phyloP scores from a whole-genome alignment of 1,139 yeast species.

The Yamadazyma triangularis region DNA sequence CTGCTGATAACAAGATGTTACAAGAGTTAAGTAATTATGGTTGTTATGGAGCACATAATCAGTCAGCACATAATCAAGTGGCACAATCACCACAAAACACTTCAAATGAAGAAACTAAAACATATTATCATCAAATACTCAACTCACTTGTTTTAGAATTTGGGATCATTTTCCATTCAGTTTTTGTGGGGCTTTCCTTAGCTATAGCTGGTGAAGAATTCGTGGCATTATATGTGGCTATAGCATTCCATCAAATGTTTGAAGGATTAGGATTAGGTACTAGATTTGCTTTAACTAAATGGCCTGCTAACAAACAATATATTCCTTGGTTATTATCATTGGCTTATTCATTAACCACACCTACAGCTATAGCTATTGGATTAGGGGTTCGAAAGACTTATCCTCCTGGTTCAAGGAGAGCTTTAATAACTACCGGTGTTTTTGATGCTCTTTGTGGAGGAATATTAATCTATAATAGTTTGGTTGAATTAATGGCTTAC shows the following conservation, averaged over 20 bases:
- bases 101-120: slow-evolving; percentile 3
- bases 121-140: slow-evolving; percentile 15
- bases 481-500: slow-evolving; percentile 40
- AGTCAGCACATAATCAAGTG: not conserved
- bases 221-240: slow-evolving; percentile 28
- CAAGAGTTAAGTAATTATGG: not conserved
- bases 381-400: slow-evolving; percentile 31
- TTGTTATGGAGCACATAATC: not conserved
- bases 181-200: slow-evolving; percentile 36
- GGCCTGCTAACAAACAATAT: slow-evolving; percentile 27
- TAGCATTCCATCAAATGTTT: slow-evolving; percentile 36
- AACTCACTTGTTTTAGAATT: slow-evolving; percentile 31
- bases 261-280: slow-evolving; percentile 40
- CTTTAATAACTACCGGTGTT: slow-evolving; percentile 32
- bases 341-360: slow-evolving; percentile 31
- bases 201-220: slow-evolving; percentile 38
- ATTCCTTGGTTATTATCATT: slow-evolving; percentile 33
- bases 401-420: slow-evolving; percentile 28
- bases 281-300: slow-evolving; percentile 31
- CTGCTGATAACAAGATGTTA: not conserved
- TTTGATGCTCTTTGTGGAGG: slow-evolving; percentile 39
- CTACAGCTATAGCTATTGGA: slow-evolving; percentile 34
- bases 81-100: not conserved
- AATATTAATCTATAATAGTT: slow-evolving; percentile 31
- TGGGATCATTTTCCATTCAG: slow-evolving; percentile 38